Evolutionary conservation across 1,284 basidiomycete species (phyloP), one percentile per base, ranked within the genome.

Genomic region (Malassezia globosa): DNA sequence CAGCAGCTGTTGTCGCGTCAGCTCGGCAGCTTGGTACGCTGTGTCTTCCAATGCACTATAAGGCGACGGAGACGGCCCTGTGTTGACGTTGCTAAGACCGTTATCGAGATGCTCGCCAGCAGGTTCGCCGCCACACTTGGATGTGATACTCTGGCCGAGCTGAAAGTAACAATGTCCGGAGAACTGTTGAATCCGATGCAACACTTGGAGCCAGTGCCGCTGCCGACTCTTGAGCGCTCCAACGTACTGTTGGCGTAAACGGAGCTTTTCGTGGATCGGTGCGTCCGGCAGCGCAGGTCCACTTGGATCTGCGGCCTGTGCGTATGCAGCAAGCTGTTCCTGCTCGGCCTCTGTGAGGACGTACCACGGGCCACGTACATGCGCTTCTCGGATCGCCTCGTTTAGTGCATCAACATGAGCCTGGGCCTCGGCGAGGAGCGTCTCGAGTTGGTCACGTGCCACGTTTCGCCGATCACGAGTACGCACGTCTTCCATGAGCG

Each of bases 91-190:
- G n/a, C n/a, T n/a, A n/a, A n/a, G n/a, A n/a, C n/a, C n/a, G n/a
- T n/a, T n/a, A n/a, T n/a, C n/a, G n/a, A n/a, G n/a, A n/a, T n/a
- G n/a, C n/a, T n/a, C n/a, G n/a, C n/a, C n/a, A 16, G 23, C 16
- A 3, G 5, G 16, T 23, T 16, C 27, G 29, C 22, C 36, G 10
- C 8, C 26, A 24, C 7, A 5, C 22, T 35, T 10, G n/a, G 8
- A 13, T 10, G n/a, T 7, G 11, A n/a, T 33, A 6, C 37, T 38
- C 38, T 69, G 58, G 33, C 61, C 64, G 24, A 64, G 46, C 25
- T 63, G 63, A 19, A 55, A 69, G 51, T 54, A 66, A 29, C 60
- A 45, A 39, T 68, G 65, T n/a, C 66, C 66, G 7, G 41, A 27
- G 37, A 66, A 69, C 23, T 63, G 60, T 22, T 61, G 42, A 1